Percentiles rank a stretch among this genome's conserved stretches.
These are phyloP conservation scores for Cladosporium phlei DNA, from an alignment of 2,329 filamentous ascomycete genomes.

Conservation along the genomic window DNA sequence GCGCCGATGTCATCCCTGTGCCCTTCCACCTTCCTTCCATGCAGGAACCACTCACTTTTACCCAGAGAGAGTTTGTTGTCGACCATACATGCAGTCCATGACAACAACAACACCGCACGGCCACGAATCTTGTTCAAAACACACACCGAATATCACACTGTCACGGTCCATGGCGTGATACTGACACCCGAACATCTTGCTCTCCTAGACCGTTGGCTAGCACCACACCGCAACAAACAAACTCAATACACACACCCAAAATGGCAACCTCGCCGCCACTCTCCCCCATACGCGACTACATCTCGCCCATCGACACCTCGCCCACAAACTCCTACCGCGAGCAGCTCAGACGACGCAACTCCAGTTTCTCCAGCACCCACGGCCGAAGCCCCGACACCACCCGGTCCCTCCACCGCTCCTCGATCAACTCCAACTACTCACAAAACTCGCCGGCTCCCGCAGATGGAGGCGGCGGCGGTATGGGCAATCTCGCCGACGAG, in stretches of 20 bases:
- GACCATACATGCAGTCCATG: too few relatives aligned
- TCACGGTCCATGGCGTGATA: too few relatives aligned
- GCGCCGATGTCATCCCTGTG: too few relatives aligned
- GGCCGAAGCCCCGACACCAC: conserved; percentile 42
- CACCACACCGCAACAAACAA: neutral
- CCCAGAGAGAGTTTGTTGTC: too few relatives aligned
- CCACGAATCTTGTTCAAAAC: too few relatives aligned
- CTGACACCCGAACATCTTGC: too few relatives aligned
- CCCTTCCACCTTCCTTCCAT: too few relatives aligned
- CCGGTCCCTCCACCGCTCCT: conserved; percentile 34
- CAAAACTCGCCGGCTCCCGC: conserved; percentile 34
- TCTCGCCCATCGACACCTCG: conserved; percentile 41
- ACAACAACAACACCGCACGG: too few relatives aligned
- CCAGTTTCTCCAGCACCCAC: conserved; percentile 40
- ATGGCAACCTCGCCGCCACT: conserved; percentile 38
- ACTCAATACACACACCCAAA: conserved; percentile 15
- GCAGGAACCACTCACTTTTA: too few relatives aligned
- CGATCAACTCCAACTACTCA: conserved; percentile 30
- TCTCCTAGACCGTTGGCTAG: too few relatives aligned
- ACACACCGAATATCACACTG: too few relatives aligned
- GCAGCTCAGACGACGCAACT: conserved; percentile 29
- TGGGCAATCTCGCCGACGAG: conserved; percentile 77
- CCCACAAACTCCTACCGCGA: conserved; percentile 32
- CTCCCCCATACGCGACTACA: conserved; percentile 39
- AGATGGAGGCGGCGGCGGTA: conserved; percentile 44